Evolutionary conservation across 768 basidiomycete genomes (phyloP), one percentile per base, ranked within the genome.

Genomic region (Psilocybe tampanensis): DNA sequence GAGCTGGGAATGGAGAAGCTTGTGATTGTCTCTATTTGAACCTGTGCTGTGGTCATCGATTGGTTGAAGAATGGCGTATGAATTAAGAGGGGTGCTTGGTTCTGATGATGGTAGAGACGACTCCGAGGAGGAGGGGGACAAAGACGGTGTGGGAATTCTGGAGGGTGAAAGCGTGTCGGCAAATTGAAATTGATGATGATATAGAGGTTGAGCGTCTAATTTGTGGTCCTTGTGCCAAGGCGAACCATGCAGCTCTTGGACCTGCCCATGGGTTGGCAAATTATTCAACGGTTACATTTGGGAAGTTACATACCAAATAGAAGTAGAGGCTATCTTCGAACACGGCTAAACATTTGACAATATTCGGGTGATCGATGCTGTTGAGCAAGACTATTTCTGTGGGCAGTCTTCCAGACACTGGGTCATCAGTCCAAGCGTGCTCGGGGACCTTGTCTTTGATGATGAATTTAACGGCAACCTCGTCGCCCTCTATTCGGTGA

Each of bases 401-500:
- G 6, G 95, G 95, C 23, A 96, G 72, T 54, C 76, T 79, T 22
- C 89, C 85, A 50, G 82, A 70, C 19, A 72, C 68, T 48, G 85
- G 78, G 68, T 92, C 85, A 50, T 86, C 72, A 73, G 83, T 84
- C 86, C 86, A 85, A 32, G 81, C 81, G 58, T 79, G 70, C 26
- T 79, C 76, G 17, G 81, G 81, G 23, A 88, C 77, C 65, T 83
- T 80, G 78, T 87, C 81, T 71, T 93, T 95, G 75, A 90, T 84
- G 67, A 98, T 94, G 70, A 98, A 97, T 74, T 98, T 98, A 72
- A 97, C 90, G 0, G 95, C 95, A 52, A 95, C 94, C 68, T 94
- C 90, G 55, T 76, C 70, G 0, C 79, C 78, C 44, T 82, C 78
- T 26, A 61, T 64, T 13, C 83, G 84, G 67, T 92, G 84, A 33